Percentiles rank a stretch among this genome's conserved stretches.
phyloP scores from a whole-genome alignment of 768 basidiomycete species.

The Kwoniella sp. region DNA sequence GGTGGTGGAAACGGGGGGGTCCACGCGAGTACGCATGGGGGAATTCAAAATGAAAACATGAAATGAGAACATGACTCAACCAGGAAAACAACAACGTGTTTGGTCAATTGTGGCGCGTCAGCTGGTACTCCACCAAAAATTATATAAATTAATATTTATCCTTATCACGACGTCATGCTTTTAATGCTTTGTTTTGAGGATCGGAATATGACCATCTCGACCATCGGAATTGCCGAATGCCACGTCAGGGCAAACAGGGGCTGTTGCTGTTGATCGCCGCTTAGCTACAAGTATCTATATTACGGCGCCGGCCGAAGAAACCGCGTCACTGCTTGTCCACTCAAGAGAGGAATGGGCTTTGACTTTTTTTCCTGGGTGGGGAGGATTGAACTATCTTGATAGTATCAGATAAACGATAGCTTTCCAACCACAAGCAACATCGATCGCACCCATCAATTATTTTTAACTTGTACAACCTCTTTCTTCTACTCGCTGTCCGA shows the following conservation, averaged over 20 bases:
- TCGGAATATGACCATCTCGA: neutral
- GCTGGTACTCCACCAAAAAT: neutral
- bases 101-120: neutral
- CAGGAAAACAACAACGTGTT: neutral
- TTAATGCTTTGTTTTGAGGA: neutral
- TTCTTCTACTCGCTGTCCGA: too few relatives aligned
- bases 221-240: slow-evolving; percentile 1
- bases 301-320: neutral
- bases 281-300: neutral
- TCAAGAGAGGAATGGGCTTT: neutral
- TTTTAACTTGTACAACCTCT: neutral
- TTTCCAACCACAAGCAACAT: too few relatives aligned
- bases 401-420: slow-evolving; percentile 8
- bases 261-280: neutral
- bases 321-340: neutral
- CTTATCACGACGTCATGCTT: neutral
- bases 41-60: neutral
- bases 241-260: neutral
- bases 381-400: neutral
- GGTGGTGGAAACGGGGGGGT: slow-evolving; percentile 6
- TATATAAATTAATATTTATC: neutral
- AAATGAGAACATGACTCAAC: slow-evolving; percentile 18
- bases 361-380: neutral
- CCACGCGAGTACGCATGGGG: slow-evolving; percentile 12
- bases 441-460: neutral